These are phyloP conservation scores for Mortierella sp. DNA, from an alignment of 371 early-diverging fungal genomes.

Conservation along the genomic window DNA sequence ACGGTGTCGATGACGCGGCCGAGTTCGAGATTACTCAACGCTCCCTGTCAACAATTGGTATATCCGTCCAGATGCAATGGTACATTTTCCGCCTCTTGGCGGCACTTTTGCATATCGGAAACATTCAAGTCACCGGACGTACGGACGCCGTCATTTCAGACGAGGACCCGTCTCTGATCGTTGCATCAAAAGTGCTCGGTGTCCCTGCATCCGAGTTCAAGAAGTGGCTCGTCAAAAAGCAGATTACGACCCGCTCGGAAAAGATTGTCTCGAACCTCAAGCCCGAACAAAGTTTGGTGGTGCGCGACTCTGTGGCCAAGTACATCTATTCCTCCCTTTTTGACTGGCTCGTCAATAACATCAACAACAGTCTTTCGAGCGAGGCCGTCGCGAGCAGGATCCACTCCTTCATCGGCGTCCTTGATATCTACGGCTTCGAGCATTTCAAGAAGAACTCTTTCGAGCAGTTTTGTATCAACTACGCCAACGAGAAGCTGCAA, in stretches of 20 bases:
- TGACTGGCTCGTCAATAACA: slow-evolving; percentile 92
- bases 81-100: slow-evolving; percentile 92
- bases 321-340: slow-evolving; percentile 94
- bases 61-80: slow-evolving; percentile 89
- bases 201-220: slow-evolving; percentile 83
- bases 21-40: slow-evolving; percentile 93
- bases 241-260: slow-evolving; percentile 90
- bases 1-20: slow-evolving; percentile 91
- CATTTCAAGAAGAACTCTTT: slow-evolving; percentile 99
- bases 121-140: slow-evolving; percentile 86
- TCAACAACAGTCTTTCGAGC: slow-evolving; percentile 86
- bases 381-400: slow-evolving; percentile 67
- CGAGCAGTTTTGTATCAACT: slow-evolving; percentile 99
- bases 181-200: slow-evolving; percentile 80
- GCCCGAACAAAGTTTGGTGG: slow-evolving; percentile 82
- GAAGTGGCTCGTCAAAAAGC: slow-evolving; percentile 92
- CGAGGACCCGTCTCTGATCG: slow-evolving; percentile 78
- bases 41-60: slow-evolving; percentile 89
- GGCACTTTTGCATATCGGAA: slow-evolving; percentile 93
- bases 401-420: slow-evolving; percentile 91
- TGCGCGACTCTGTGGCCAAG: slow-evolving; percentile 95
- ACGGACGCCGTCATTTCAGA: slow-evolving; percentile 80
- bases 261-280: slow-evolving; percentile 86
- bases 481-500: slow-evolving; percentile 98
- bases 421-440: slow-evolving; percentile 98